Base-by-base conservation (phyloP, 108 stramenopile genomes). In the Aurantiochytrium sp. region DNA sequence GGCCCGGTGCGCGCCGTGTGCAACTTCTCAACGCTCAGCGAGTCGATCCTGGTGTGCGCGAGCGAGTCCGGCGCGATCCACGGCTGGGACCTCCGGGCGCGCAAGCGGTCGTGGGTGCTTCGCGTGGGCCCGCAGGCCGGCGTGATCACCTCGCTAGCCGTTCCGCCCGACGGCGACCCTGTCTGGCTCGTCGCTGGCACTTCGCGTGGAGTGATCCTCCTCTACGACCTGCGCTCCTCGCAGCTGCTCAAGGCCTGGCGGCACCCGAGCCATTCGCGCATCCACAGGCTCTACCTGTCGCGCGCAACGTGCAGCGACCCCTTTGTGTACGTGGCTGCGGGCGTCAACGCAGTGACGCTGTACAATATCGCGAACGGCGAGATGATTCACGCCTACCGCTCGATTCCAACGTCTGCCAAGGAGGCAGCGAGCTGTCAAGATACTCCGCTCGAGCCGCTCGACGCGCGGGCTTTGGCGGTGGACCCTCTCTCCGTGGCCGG, bases 161-260 rank as follows among this genome's bases (percentile, higher is more conserved):
- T 81, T 12, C 73, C 73, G 12, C 73, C 73, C 32, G 73, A 81
- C 19, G 73, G 73, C 1, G 73, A 81, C 30, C 42, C 73, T 6
- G 12, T 81, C 19, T 81, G 73, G 73, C 45, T 81, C 27, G 73
- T 81, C 8, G 73, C 73, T 12, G 73, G 73, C 6, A 81, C 73
- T 30, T 81, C 73, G n/a, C 39, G 73, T 41, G 73, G 73, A 2
- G 73, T 81, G 6, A 48, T 81, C 12, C 45, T 81, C 24, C 73
- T 81, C 39, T 81, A 48, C 30, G 73, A 81, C 24, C 12, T 81
- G 17, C 73, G 73, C 6, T 81, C 32, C 30, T 48, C 39, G 12
- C 50, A 30, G 6, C 39, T 81, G n/a, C 73, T 81, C 73, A 81
- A 81, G 45, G 73, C 73, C 6, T 81, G 73, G 73, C 73, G 73